A percentile compares a stretch with the other conserved stretches of the same genome.
phyloP scores from a whole-genome alignment of 345 rosid species.

The Moringa oleifera region DNA sequence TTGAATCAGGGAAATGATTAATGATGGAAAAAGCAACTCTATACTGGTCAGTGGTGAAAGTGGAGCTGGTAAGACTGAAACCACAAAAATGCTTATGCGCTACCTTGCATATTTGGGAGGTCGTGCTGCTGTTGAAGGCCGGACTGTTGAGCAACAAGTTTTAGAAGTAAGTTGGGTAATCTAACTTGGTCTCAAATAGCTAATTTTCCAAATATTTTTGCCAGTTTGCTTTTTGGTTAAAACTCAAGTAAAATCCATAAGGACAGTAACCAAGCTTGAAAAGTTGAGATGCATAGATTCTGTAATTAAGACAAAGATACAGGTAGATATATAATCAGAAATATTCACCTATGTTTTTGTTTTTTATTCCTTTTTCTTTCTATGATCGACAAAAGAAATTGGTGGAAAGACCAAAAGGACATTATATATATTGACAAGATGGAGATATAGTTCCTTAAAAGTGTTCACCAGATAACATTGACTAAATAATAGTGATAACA shows the following conservation, averaged over 20 bases:
- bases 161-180: constrained; percentile 57
- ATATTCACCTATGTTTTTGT: no score
- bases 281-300: no score
- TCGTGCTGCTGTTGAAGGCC: constrained; percentile 51
- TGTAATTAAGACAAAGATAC: no score
- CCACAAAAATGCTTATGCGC: constrained; percentile 91
- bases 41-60: constrained; percentile 96
- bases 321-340: no score
- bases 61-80: constrained; percentile 96
- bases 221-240: neutral
- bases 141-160: constrained; percentile 73
- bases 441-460: no score
- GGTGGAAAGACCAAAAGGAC: no score
- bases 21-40: constrained; percentile 69
- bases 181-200: constrained; percentile 2
- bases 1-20: constrained; percentile 66
- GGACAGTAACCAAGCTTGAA: no score
- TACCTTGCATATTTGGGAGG: constrained; percentile 90
- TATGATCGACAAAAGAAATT: no score
- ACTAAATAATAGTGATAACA: no score
- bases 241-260: neutral
- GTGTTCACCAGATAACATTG: no score
- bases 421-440: no score
- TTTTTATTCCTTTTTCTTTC: no score
- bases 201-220: neutral